A percentile compares a stretch with the other conserved stretches of the same genome.
These are phyloP conservation scores for Cardamine chenopodiifolia DNA, from an alignment of 345 rosid species.

Conservation along the genomic window DNA sequence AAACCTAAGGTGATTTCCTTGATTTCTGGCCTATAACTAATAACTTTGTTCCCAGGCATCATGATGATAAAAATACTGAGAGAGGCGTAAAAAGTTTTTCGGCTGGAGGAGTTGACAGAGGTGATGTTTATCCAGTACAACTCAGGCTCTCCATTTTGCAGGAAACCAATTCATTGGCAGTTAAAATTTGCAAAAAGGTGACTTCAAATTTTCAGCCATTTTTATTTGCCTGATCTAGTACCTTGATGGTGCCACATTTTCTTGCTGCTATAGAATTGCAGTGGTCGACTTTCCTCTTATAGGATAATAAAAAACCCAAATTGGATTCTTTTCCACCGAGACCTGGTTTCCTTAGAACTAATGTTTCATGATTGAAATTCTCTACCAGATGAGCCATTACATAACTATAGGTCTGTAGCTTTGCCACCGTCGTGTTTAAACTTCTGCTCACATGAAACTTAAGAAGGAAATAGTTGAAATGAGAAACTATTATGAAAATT, in stretches of 20 bases:
- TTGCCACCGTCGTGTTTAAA: not conserved
- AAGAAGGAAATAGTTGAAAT: constrained; percentile 14
- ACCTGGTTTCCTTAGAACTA: constrained; percentile 2
- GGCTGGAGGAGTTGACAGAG: constrained; percentile 86
- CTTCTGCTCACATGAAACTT: not conserved
- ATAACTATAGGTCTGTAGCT: constrained; percentile 5
- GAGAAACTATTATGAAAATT: not conserved
- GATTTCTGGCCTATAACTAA: not conserved
- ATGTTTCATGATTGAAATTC: not conserved
- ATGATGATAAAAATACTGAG: constrained; percentile 64
- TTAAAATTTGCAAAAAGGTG: constrained; percentile 92
- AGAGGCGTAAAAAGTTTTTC: constrained; percentile 71
- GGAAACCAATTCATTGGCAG: constrained; percentile 72
- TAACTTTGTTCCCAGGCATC: constrained; percentile 62
- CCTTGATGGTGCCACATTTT: constrained; percentile 13
- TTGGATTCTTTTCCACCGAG: constrained; percentile 15
- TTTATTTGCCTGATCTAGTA: constrained; percentile 11
- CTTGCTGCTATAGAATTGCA: constrained; percentile 12
- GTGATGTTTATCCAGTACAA: constrained; percentile 91
- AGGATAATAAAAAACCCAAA: constrained; percentile 2
- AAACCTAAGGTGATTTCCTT: constrained; percentile 17
- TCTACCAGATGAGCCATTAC: constrained; percentile 18
- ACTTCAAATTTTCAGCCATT: constrained; percentile 24
- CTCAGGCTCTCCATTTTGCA: constrained; percentile 74
- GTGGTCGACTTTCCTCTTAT: not conserved